Evolutionary conservation across 768 basidiomycete species (phyloP), one percentile per base, ranked within the genome.

Genomic region (Obba rivulosa): DNA sequence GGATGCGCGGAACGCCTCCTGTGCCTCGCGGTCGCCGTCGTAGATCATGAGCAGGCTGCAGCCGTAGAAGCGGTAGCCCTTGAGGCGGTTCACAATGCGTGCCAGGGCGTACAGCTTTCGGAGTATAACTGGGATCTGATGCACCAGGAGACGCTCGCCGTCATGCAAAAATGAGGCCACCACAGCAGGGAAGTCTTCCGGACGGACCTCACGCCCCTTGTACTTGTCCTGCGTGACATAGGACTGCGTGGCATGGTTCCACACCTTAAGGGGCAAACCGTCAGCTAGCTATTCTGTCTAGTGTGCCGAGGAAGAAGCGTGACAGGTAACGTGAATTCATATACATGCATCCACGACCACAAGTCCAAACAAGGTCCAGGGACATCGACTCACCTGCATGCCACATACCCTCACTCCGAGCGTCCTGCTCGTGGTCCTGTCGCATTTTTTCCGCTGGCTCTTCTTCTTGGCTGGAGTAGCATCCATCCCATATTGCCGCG

Each of bases 391-490:
- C 59, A 94, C 95, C 84, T 99, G 96, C 93, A 98, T 97, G 4
- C 96, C 96, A 65, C 96, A 99, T 46, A 98, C 83, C 54, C 96
- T 78, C 17, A 95, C 90, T 3, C 96, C 96, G 39, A 97, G 69
- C 13, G 83, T 78, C 56, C 90, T 75, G 65, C 93, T 97, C 18
- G 96, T 98, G 44, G 96, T 97, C 46, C 87, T 77, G 62, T 96
- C 93, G 63, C 96, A 98, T 69, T 99, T 99, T 70, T 96, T 96
- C 46, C 94, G 81, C 71, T 99, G 96, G 62, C 94, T 97, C 72
- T 87, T 93, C 79, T 96, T 97, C 74, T 99, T 99, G 45, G 81
- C 73, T 1, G 83, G 70, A 8, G 86, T 87, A 21, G 96, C 96
- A 57, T 96, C 92, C 71, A 95, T 88, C 17, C 96, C 96, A 67